phyloP scores from a whole-genome alignment of 331 rosid genomes.

The Rosa hybrid region DNA sequence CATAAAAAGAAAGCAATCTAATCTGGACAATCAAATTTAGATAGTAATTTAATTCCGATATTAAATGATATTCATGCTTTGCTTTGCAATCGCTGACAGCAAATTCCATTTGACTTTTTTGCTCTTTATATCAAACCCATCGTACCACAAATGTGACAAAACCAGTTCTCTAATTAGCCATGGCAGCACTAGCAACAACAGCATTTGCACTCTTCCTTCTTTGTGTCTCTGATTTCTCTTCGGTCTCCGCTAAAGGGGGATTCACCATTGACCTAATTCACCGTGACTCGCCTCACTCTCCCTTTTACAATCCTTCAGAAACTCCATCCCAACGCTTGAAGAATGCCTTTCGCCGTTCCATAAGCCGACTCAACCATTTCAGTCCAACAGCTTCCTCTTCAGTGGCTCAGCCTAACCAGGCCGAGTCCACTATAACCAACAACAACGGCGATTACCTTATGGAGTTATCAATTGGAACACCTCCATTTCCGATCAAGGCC shows the following conservation, averaged over 20 bases:
- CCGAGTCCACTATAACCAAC: not conserved
- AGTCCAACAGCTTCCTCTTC: not conserved
- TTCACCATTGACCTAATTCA: conserved; percentile 50
- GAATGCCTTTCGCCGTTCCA: conserved; percentile 39
- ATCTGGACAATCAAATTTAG: too few relatives aligned
- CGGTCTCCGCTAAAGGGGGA: conserved; percentile 10
- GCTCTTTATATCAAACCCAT: not conserved
- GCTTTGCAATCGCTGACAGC: not conserved
- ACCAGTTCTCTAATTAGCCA: not conserved
- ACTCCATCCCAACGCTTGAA: not conserved
- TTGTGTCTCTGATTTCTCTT: not conserved
- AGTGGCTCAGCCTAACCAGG: not conserved
- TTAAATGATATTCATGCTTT: not conserved
- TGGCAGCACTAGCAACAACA: conserved; percentile 12
- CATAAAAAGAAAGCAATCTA: not conserved
- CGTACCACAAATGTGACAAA: not conserved
- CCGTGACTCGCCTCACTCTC: conserved; percentile 40
- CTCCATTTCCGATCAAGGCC: conserved; percentile 26
- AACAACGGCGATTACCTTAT: conserved; percentile 36
- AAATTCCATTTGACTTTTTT: not conserved
- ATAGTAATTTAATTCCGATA: too few relatives aligned
- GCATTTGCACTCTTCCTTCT: not conserved
- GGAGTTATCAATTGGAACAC: conserved; percentile 42
- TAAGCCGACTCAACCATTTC: conserved; percentile 17
- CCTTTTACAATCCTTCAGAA: not conserved